phyloP scores from a whole-genome alignment of 73 alveolate species.

The Paramecium sexaurelia region DNA sequence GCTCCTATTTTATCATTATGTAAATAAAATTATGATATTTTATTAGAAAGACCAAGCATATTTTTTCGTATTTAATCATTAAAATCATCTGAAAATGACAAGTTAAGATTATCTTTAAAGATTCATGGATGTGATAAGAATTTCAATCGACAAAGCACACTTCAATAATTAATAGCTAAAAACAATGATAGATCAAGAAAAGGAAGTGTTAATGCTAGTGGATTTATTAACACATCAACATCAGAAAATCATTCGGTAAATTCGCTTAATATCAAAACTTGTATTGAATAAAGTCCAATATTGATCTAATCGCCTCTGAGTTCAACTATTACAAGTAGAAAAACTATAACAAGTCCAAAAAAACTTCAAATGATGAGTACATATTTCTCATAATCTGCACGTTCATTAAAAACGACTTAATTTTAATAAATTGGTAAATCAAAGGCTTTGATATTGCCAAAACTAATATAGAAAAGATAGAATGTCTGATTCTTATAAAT shows the following conservation, averaged over 20 bases:
- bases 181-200: not conserved
- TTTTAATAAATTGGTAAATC: not conserved
- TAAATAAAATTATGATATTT: not conserved
- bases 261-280: not conserved
- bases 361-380: not conserved
- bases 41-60: not conserved
- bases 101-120: not conserved
- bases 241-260: not conserved
- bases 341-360: not conserved
- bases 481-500: not conserved
- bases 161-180: not conserved
- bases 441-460: not conserved
- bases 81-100: not conserved
- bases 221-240: not conserved
- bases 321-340: not conserved
- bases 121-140: not conserved
- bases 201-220: not conserved
- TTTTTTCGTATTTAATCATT: not conserved
- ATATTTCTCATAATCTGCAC: not conserved
- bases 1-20: not conserved
- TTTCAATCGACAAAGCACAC: not conserved
- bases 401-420: not conserved
- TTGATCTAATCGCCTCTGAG: not conserved
- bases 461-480: not conserved
- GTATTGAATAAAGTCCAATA: not conserved